Base-by-base conservation (phyloP, 352 stramenopile species). In the Thalassiosira sp. region DNA sequence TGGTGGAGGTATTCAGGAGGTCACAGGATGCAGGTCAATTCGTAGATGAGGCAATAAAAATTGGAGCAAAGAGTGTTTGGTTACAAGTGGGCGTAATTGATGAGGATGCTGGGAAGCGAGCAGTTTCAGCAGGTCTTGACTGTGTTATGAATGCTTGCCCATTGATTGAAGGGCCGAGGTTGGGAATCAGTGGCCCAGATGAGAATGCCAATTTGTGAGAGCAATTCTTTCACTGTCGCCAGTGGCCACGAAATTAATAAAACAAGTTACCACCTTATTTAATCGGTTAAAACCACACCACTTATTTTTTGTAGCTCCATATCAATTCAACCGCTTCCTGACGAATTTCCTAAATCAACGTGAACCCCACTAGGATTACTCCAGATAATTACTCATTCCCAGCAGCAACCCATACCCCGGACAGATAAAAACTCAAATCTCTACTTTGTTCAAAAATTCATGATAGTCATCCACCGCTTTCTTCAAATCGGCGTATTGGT, bases 1-100 rank as follows among this genome's bases (percentile, higher is more conserved):
- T 92, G 83, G 86, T 92, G 3, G 86, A 92, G 62, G 72, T 92
- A 15, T 92, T 92, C 71, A 68, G 81, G 11, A 83, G 78, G 57
- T 85, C 79, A 1, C 63, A 82, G 57, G 67, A 76, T 65, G 79
- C 79, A 18, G 82, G 82, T 7, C 43, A 68, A 6, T 76, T 91
- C 58, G 80, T 91, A 13, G 85, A 91, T 52, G 82, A 91, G 61
- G 82, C 82, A 1, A 88, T 91, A 35, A 57, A 45, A 18, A 72
- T 89, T 46, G 73, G 74, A 25, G 79, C 84, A 11, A 88, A 89
- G 40, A 80, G 72, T 52, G 76, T 92, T 18, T 92, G 86, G 86
- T 68, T 92, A 62, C 86, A 92, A 71, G 46, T 88, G 25, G 84
- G 84, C 49, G 84, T 92, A 7, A 74, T 90, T 28, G 77, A 90